Conservation (phyloP, 768 basidiomycete genomes). For the Rhodotorula graminis region DNA sequence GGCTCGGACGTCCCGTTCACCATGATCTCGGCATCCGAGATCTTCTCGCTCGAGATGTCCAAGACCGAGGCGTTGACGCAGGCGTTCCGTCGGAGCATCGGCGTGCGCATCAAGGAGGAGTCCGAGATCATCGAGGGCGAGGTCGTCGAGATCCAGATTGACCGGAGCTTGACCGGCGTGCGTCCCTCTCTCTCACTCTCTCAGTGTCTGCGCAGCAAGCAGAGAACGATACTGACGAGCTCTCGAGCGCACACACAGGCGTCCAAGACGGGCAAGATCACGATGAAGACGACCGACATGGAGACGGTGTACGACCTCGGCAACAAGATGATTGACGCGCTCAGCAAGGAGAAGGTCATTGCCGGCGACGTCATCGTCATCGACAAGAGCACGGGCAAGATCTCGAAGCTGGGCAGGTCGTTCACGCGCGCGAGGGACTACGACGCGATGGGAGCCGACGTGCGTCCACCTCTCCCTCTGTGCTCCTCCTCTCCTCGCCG, state of each 20-base stretch:
- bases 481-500: not conserved
- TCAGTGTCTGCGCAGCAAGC: not conserved
- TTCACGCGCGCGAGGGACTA: constrained; percentile 97
- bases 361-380: constrained; percentile 90
- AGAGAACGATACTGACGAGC: not conserved
- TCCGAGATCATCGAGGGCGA: constrained; percentile 96
- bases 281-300: constrained; percentile 98
- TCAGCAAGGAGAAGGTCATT: constrained; percentile 93
- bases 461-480: constrained; percentile 50
- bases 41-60: constrained; percentile 96
- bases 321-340: constrained; percentile 96
- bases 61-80: constrained; percentile 98
- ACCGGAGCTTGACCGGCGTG: constrained; percentile 91
- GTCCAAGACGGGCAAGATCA: constrained; percentile 94
- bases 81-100: constrained; percentile 91
- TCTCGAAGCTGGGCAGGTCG: constrained; percentile 90
- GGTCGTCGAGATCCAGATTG: constrained; percentile 97
- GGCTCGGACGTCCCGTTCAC: constrained; percentile 95
- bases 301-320: constrained; percentile 98
- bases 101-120: constrained; percentile 95
- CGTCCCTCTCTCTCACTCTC: constrained; percentile 44
- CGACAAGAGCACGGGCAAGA: constrained; percentile 94
- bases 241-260: constrained; percentile 55
- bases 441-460: constrained; percentile 98
- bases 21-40: constrained; percentile 94